A percentile compares a stretch with the other conserved stretches of the same genome.
Evolutionary conservation across 352 stramenopile species (phyloP).

Genomic region (Aphanomyces astaci): DNA sequence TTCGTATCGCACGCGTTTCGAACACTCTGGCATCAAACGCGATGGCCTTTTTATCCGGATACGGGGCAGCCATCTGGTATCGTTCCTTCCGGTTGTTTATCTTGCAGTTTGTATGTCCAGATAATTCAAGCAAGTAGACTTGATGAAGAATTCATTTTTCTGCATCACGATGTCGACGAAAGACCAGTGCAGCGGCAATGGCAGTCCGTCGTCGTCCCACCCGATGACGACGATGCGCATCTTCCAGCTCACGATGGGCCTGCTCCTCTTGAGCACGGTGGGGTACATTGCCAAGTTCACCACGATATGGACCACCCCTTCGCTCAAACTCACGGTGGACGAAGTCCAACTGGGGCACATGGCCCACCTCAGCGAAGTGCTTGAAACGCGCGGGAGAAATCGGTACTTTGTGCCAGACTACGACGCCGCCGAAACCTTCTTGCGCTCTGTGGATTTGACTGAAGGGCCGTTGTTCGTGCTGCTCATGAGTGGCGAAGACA

Average conservation of each 20-base stretch:
- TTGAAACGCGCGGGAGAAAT: not conserved
- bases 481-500: conserved; percentile 68
- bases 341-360: not conserved
- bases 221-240: not conserved
- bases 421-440: not conserved
- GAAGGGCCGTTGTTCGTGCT: conserved; percentile 66
- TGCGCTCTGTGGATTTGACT: conserved; percentile 30
- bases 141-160: no score
- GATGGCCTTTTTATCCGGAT: not conserved
- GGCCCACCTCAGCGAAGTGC: not conserved
- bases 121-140: no score
- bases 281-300: conserved; percentile 1
- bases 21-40: no score
- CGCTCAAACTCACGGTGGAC: not conserved
- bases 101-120: not conserved
- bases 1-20: not conserved
- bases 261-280: conserved; percentile 9
- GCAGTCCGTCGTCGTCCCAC: not conserved
- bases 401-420: conserved; percentile 1
- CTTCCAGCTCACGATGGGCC: not conserved
- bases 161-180: not conserved
- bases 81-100: not conserved
- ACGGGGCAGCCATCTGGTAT: not conserved
- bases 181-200: not conserved
- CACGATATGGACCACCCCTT: not conserved